Evolutionary conservation across 2,329 filamentous ascomycete genomes (phyloP).

Genomic region (Diaporthe sp.): DNA sequence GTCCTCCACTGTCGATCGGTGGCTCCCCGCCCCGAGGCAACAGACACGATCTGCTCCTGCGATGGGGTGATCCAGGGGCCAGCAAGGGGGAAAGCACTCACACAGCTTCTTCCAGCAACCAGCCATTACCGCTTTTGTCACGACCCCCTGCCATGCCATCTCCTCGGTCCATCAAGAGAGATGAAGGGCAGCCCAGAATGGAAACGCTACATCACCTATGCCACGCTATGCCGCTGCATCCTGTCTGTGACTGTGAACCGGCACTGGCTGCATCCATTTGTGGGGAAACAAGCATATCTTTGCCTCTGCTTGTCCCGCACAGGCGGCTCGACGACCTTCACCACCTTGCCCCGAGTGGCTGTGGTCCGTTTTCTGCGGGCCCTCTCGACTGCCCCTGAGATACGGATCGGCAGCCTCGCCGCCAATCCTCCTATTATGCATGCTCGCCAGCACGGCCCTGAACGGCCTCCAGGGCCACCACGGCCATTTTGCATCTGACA

Average conservation of each 20-base stretch:
- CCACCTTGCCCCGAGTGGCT: constrained; percentile 17
- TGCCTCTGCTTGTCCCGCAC: constrained; percentile 12
- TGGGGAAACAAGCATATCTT: constrained; percentile 38
- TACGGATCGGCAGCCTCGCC: constrained; percentile 35
- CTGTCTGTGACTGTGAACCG: not conserved
- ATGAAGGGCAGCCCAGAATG: constrained; percentile 22
- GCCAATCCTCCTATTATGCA: constrained; percentile 39
- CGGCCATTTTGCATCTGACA: constrained; percentile 26
- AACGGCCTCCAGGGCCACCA: constrained; percentile 11
- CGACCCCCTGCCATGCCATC: constrained; percentile 21
- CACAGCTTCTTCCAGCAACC: not conserved
- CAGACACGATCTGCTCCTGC: constrained; percentile 9
- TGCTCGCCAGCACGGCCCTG: constrained; percentile 1
- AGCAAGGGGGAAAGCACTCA: not conserved
- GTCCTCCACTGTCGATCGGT: constrained; percentile 28
- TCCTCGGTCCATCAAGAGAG: constrained; percentile 14
- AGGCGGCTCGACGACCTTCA: constrained; percentile 2
- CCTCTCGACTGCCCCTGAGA: constrained; percentile 33
- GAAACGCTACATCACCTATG: not conserved
- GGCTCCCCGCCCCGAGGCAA: constrained; percentile 1
- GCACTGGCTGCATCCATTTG: constrained; percentile 24
- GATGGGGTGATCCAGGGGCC: constrained; percentile 34
- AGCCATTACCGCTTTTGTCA: constrained; percentile 25
- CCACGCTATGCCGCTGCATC: not conserved
- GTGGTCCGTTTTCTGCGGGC: constrained; percentile 3